Evolutionary conservation across 192 early-diverging fungal genomes (phyloP), one percentile per base, ranked within the genome.

Genomic region (Coemansia furcata): DNA sequence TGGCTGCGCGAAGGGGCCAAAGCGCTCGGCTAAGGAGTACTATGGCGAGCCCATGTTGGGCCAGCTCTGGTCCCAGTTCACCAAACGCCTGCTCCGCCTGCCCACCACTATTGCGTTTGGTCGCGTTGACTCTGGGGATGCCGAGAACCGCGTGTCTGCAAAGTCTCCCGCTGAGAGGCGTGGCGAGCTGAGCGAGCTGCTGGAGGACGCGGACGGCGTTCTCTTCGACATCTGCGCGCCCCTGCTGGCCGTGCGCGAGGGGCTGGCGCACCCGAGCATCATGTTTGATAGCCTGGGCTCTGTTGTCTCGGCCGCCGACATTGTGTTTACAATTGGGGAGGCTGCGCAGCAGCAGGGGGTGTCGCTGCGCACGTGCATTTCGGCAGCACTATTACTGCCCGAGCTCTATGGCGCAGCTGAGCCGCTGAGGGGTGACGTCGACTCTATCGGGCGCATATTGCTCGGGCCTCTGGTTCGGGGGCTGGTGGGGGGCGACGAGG

Each of bases 371-470:
- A 60, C 63, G 36, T 62, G 55, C 30, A 60, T 72, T 9, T 62
- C 73, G 1, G 78, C 69, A 3, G 73, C 73, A 4, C 38, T 75
- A 15, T 44, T 75, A 0, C 15, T 80, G 58, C 73, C 73, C 3
- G 66, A 64, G 8, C 49, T 68, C 4, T n/a, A 57, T 5, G 17
- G 15, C 54, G 35, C 14, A 3, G 43, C 23, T 8, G 21, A 19
- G 23, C 21, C 43, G 17, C 36, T 33, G 6, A n/a, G n/a, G 7
- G 29, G n/a, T 38, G 39, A 33, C 12, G 38, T 42, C 59, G 36
- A n/a, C 9, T 3, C 39, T 4, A 60, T 67, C 10, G 50, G 50
- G 11, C 1, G 40, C 3, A 21, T 43, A 3, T 35, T 67, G 37
- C 40, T 73, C 23, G 14, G 29, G 15, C 19, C 52, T 5, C 60